phyloP scores from a whole-genome alignment of 2,329 filamentous ascomycete species.

The Pseudonectria buxi region DNA sequence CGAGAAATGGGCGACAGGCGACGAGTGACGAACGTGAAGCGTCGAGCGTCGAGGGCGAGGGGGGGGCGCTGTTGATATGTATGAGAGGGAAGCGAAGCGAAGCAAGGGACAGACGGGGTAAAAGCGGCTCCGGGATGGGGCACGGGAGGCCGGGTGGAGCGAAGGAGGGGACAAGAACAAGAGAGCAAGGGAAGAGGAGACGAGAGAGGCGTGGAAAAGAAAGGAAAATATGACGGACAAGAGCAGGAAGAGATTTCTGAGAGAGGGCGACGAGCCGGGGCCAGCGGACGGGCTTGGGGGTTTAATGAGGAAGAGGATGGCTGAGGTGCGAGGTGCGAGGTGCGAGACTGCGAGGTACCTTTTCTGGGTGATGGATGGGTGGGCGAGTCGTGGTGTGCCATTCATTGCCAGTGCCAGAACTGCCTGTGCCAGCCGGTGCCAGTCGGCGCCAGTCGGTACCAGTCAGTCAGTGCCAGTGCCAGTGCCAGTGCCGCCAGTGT shows the following conservation, averaged over 20 bases:
- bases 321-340: conserved; percentile 12
- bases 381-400: too few species aligned
- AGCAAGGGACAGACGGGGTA: conserved; percentile 19
- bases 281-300: conserved; percentile 24
- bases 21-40: conserved; percentile 14
- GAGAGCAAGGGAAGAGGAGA: conserved; percentile 21
- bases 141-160: conserved; percentile 26
- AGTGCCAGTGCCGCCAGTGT: too few species aligned
- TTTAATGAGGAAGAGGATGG: conserved; percentile 28
- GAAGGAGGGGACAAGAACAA: conserved; percentile 17
- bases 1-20: conserved; percentile 19
- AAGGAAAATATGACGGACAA: conserved; percentile 16
- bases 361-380: not conserved
- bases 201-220: conserved; percentile 10
- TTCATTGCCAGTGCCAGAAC: too few species aligned
- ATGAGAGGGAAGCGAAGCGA: conserved; percentile 18
- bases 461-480: too few species aligned
- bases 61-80: conserved; percentile 20
- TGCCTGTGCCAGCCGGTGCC: too few species aligned
- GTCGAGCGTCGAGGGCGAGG: conserved; percentile 17
- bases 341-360: conserved; percentile 9
- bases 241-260: conserved; percentile 26
- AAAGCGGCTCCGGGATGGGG: conserved; percentile 24
- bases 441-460: too few species aligned
- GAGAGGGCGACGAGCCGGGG: conserved; percentile 17